Percentiles rank a stretch among this genome's conserved stretches.
Evolutionary conservation across 345 rosid species (phyloP).

Genomic region (Heritiera fomes): DNA sequence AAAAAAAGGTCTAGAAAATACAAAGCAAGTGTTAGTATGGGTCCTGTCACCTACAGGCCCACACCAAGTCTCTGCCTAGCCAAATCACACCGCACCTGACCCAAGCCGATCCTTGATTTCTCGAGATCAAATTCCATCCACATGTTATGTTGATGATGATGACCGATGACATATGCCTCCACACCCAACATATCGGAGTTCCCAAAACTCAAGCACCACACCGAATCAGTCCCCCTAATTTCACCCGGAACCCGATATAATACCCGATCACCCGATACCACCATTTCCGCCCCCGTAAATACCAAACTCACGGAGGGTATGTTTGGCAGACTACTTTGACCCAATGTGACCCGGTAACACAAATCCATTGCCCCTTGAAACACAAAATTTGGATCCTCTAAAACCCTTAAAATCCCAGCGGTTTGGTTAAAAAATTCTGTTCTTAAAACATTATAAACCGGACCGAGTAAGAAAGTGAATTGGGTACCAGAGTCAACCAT

Average conservation of each 20-base stretch:
- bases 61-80: constrained; percentile 67
- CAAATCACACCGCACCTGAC: constrained; percentile 65
- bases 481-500: constrained; percentile 96
- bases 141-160: constrained; percentile 85
- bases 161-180: constrained; percentile 84
- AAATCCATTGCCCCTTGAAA: constrained; percentile 31
- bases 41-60: constrained; percentile 13
- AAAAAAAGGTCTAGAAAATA: too few species aligned
- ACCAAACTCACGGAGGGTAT: constrained; percentile 62
- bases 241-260: constrained; percentile 68
- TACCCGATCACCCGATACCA: constrained; percentile 51
- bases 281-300: constrained; percentile 78
- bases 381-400: constrained; percentile 62
- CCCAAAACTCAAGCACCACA: constrained; percentile 77
- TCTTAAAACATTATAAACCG: constrained; percentile 64
- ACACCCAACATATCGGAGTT: constrained; percentile 82
- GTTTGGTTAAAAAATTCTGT: constrained; percentile 66
- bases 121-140: constrained; percentile 90
- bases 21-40: background rate
- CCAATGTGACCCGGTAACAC: constrained; percentile 52
- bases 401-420: constrained; percentile 40
- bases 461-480: constrained; percentile 79
- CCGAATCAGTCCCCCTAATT: constrained; percentile 56
- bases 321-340: constrained; percentile 29
- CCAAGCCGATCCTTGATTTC: constrained; percentile 74